Base-by-base conservation (phyloP, 2,329 filamentous ascomycete genomes). In the Calonectria henricotiae region DNA sequence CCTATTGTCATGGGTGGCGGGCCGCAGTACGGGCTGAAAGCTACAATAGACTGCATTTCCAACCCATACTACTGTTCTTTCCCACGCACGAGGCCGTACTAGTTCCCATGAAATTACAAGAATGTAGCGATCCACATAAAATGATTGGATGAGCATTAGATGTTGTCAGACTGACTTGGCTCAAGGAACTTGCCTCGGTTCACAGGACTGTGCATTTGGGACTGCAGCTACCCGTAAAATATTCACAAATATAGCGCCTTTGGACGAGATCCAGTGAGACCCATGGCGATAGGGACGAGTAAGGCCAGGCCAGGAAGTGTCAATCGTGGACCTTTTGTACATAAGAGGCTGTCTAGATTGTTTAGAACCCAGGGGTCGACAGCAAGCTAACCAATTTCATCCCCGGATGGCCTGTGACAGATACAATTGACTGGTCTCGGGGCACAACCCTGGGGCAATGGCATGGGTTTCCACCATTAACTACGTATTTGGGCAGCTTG, bases 191-290 rank as follows among this genome's bases (percentile, higher is more conserved):
- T 68, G 62, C 25, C 13, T 66, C 51, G 30, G 63, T 47, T 65
- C 43, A 67, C 67, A 62, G 69, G 62, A 66, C 65, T 74, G 68
- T 76, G 63, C 46, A 47, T 66, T 71, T 71, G 39, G 30, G 43
- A 65, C 58, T 49, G 35, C 71, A 68, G 69, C 27, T 67, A 62
- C 60, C n/a, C 67, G 68, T 62, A 73, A 71, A 65, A 51, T 43
- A 32, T 41, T 68, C 55, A 67, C 37, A 65, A 58, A 39, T 12
- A 68, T 51, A 47, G 46, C 55, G 63, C 11, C 44, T 60, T 55
- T 17, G 68, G 49, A 51, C 55, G 61, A 67, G 25, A 20, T 39
- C 23, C 7, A 25, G 51, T 11, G 23, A 44, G 44, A 43, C 35
- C n/a, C 5, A 13, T 62, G 20, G 25, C 7, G 37, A 23, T 37